Conservation (phyloP, 2,329 filamentous ascomycete genomes). For the Phaeosphaeria sp. region DNA sequence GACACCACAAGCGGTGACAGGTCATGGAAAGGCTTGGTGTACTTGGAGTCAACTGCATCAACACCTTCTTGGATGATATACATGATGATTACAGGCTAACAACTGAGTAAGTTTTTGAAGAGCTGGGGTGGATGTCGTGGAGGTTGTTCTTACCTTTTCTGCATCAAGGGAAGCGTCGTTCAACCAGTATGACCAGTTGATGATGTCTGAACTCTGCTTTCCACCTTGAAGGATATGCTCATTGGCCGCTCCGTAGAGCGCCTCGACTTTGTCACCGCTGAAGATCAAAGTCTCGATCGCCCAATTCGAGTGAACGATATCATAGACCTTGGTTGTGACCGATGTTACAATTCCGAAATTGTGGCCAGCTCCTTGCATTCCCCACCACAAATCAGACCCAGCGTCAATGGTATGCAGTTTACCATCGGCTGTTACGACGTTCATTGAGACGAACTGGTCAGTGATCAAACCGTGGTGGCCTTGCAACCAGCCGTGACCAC, state of each 20-base stretch:
- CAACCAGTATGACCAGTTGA: conserved; percentile 34
- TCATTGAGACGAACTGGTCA: conserved; percentile 62
- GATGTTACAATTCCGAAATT: conserved; percentile 65
- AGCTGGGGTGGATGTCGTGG: no score
- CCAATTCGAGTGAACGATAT: conserved; percentile 26
- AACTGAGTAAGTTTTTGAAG: neutral
- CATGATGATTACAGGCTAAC: conserved; percentile 17
- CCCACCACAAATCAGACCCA: conserved; percentile 63
- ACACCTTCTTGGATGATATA: conserved; percentile 36
- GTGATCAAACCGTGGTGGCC: conserved; percentile 61
- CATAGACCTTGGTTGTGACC: conserved; percentile 54
- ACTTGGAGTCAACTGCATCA: conserved; percentile 20
- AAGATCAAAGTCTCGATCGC: conserved; percentile 29
- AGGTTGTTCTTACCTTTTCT: conserved; percentile 20
- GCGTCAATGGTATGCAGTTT: conserved; percentile 47
- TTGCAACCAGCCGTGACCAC: conserved; percentile 64
- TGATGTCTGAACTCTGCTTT: conserved; percentile 50
- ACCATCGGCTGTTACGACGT: conserved; percentile 61
- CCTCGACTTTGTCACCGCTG: conserved; percentile 57
- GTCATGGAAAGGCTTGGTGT: conserved; percentile 29
- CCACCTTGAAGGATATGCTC: conserved; percentile 53
- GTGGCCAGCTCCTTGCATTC: conserved; percentile 62
- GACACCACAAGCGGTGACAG: conserved; percentile 19
- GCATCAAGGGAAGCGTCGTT: conserved; percentile 24
- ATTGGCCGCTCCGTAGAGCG: conserved; percentile 57